Conservation (phyloP, 1,284 basidiomycete species). For the Coniferiporia sulphurascens region DNA sequence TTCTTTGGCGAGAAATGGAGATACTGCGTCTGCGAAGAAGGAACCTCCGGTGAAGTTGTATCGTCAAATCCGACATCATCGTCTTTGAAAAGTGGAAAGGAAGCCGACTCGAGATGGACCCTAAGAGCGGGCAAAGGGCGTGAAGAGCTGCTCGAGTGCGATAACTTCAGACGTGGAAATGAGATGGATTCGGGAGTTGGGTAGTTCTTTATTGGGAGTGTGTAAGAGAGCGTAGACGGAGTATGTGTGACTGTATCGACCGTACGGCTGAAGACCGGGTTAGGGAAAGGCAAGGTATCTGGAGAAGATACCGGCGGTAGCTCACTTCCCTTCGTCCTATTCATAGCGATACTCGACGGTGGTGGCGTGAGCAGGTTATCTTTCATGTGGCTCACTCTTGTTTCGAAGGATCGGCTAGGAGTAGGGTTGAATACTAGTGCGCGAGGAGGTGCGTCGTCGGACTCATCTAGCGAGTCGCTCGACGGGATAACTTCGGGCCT, state of each 20-base stretch:
- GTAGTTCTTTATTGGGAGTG: neutral
- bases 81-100: neutral
- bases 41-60: neutral
- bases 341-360: neutral
- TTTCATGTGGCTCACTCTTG: neutral
- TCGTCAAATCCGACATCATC: neutral
- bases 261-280: neutral
- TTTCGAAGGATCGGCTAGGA: neutral
- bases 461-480: neutral
- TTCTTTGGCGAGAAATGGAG: conserved; percentile 5
- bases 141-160: neutral
- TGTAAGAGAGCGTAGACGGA: neutral
- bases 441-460: neutral
- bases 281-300: neutral
- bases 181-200: neutral
- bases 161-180: neutral
- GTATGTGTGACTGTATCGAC: neutral
- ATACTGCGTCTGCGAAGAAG: conserved; percentile 16
- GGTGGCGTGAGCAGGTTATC: neutral
- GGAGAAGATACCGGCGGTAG: neutral
- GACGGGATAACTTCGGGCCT: neutral
- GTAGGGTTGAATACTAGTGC: neutral
- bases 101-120: neutral
- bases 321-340: neutral
- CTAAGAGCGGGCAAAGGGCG: neutral